A percentile compares a stretch with the other conserved stretches of the same genome.
Conservation (phyloP, 2,329 filamentous ascomycete species). For the Mollisia scopiformis region DNA sequence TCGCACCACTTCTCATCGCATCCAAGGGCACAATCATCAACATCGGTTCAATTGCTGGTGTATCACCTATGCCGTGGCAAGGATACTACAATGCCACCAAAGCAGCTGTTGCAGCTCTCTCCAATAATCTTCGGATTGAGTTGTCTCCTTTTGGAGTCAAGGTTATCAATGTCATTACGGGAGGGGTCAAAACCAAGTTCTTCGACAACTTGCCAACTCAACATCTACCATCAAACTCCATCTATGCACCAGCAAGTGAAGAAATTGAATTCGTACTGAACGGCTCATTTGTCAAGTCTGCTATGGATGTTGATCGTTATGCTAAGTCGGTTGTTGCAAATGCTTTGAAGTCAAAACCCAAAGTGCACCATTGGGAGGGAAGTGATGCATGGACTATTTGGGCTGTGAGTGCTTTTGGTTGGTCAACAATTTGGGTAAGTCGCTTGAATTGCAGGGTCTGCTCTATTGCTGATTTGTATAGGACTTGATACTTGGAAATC, state of each 20-base stretch:
- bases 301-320: conserved; percentile 21
- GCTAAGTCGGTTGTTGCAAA: conserved; percentile 27
- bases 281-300: conserved; percentile 6
- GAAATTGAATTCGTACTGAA: conserved; percentile 19
- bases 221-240: conserved; percentile 20
- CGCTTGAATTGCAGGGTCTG: not conserved
- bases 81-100: conserved; percentile 31
- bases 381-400: conserved; percentile 17
- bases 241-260: conserved; percentile 25
- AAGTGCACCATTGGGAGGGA: conserved; percentile 25
- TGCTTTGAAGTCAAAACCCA: conserved; percentile 26
- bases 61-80: conserved; percentile 19
- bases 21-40: conserved; percentile 47
- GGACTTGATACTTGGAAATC: conserved; percentile 3
- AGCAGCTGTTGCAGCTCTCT: conserved; percentile 23
- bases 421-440: conserved; percentile 16
- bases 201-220: conserved; percentile 23
- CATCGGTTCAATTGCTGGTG: conserved; percentile 40
- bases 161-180: conserved; percentile 26
- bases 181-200: conserved; percentile 25
- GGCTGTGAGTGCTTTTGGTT: conserved; percentile 24
- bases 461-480: not conserved
- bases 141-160: conserved; percentile 27
- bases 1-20: conserved; percentile 31
- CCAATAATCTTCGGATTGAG: conserved; percentile 25